Evolutionary conservation across 352 stramenopile species (phyloP), one percentile per base, ranked within the genome.

Genomic region (Globisporangium parvum): DNA sequence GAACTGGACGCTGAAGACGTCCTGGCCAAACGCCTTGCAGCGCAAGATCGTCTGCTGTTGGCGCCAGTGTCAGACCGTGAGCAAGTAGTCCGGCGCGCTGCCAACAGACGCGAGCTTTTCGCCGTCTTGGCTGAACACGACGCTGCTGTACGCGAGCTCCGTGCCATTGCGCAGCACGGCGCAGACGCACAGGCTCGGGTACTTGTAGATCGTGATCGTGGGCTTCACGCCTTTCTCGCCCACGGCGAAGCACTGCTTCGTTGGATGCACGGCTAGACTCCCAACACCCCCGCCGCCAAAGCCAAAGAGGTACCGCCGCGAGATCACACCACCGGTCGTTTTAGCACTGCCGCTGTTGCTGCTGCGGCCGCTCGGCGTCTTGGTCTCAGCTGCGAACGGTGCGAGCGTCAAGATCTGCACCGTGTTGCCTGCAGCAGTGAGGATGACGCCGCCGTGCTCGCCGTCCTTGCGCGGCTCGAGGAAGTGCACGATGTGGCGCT

Each of bases 11-110:
- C 76, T 93, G 63, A 90, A 97, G 6, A 98, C 86, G 21, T 98
- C 91, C 64, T 98, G 94, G 3, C 91, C 86, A 54, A 98, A 98
- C 6, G 93, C 92, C 59, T 98, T 98, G 66, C 80, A 94, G 24
- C 88, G 81, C 46, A 98, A 58, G 15, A 96, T 84, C 11, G 93
- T 96, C 49, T 87, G 75, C 66, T 98, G 87, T 17, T 83, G 46
- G 2, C 71, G 69, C 93, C 92, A 98, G 51, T 97, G 83, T 92
- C 93, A 98, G 33, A 98, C 80, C 0, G 92, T 97, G 18, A 98
- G 62, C 55, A 97, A 49, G 54, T 88, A 98, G 64, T 98, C 93
- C 1, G 93, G 93, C 0, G 74, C 65, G 8, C 65, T 71, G 0
- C 88, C 87, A 6, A 98, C 89, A 0, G 88, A 96, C 47, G 91